A percentile compares a stretch with the other conserved stretches of the same genome.
These are phyloP conservation scores for Hypoxylon sp. DNA, from an alignment of 2,329 filamentous ascomycete genomes.

Conservation along the genomic window DNA sequence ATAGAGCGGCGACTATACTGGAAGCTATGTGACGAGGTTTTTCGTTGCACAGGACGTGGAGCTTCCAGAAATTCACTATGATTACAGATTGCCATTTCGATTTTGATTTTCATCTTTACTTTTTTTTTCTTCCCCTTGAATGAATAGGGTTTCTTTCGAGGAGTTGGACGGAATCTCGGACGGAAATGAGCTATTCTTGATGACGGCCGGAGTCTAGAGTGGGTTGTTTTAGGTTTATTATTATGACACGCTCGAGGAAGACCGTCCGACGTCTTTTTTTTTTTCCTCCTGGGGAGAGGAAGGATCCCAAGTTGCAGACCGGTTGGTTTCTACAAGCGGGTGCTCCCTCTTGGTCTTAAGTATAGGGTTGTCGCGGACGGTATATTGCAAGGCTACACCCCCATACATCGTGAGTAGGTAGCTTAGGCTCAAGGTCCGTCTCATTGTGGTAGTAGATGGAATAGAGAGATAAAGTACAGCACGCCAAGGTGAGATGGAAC, in stretches of 20 bases:
- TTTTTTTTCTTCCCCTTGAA: conserved; percentile 23
- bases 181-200: conserved; percentile 22
- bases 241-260: conserved; percentile 42
- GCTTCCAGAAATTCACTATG: conserved; percentile 22
- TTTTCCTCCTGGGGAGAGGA: conserved; percentile 5
- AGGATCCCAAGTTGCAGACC: conserved; percentile 11
- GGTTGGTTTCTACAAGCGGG: conserved; percentile 14
- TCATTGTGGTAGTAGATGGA: conserved; percentile 17
- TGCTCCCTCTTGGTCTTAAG: conserved; percentile 10
- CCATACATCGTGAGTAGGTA: background rate
- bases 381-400: conserved; percentile 5
- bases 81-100: conserved; percentile 33
- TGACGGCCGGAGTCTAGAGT: conserved; percentile 42
- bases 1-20: conserved; percentile 6
- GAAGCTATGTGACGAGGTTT: background rate
- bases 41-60: conserved; percentile 8
- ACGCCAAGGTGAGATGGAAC: conserved; percentile 13
- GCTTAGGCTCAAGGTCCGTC: conserved; percentile 8
- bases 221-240: conserved; percentile 33
- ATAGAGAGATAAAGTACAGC: conserved; percentile 27
- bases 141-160: conserved; percentile 19
- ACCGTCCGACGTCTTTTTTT: conserved; percentile 37
- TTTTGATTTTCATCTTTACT: conserved; percentile 22
- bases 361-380: conserved; percentile 4
- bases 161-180: conserved; percentile 28